Conservation (phyloP, 345 rosid genomes). For the Pistacia atlantica region DNA sequence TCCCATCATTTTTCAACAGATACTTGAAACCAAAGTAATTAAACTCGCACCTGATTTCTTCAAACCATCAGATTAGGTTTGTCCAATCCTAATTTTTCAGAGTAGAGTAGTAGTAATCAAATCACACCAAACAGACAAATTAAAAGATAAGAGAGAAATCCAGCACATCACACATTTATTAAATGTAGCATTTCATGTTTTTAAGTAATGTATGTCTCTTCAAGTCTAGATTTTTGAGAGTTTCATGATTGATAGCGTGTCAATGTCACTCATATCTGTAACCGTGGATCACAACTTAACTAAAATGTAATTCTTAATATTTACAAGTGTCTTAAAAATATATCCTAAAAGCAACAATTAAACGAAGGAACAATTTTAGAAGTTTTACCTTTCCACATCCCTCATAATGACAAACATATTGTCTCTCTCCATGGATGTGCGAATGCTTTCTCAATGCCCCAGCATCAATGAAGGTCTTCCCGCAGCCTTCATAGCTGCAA, state of each 20-base stretch:
- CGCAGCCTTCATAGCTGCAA: conserved; percentile 94
- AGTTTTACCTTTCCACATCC: conserved; percentile 84
- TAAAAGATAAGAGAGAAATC: neutral
- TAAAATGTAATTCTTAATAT: neutral
- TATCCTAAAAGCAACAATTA: neutral
- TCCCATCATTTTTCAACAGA: neutral
- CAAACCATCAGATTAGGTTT: neutral
- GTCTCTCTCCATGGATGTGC: conserved; percentile 94
- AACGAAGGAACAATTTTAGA: neutral
- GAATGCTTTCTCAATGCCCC: conserved; percentile 97
- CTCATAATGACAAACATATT: conserved; percentile 72
- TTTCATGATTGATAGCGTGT: neutral
- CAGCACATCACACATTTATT: neutral
- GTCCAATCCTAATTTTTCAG: neutral
- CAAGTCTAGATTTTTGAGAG: neutral
- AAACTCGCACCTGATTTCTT: neutral
- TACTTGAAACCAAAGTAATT: neutral
- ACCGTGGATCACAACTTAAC: neutral
- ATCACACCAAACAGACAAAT: neutral
- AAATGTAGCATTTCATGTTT: no score
- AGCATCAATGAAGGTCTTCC: conserved; percentile 90
- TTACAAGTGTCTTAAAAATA: neutral
- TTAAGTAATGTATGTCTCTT: neutral
- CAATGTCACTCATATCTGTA: neutral
- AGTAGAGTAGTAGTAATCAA: neutral